phyloP scores from a whole-genome alignment of 768 basidiomycete genomes.

The Tylopilus rubrobrunneus region DNA sequence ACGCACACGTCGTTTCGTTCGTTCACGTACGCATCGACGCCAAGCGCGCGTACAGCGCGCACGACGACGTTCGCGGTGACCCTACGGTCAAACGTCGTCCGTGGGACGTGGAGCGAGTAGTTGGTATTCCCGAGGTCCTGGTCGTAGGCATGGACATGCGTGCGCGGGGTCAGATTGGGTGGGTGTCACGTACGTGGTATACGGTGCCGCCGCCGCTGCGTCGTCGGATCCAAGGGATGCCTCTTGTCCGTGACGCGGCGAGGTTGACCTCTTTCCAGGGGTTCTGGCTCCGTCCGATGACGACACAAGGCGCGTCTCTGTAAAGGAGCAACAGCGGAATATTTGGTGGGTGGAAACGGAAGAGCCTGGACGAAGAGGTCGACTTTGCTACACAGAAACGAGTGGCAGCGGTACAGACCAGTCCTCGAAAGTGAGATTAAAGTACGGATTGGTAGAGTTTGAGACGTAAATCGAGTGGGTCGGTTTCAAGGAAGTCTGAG shows the following conservation, averaged over 20 bases:
- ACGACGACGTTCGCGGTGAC: conserved; percentile 75
- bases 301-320: conserved; percentile 81
- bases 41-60: conserved; percentile 72
- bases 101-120: conserved; percentile 89
- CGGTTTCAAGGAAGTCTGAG: conserved; percentile 26
- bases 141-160: neutral
- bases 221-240: conserved; percentile 76
- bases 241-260: conserved; percentile 42
- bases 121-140: conserved; percentile 98
- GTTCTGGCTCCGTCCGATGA: conserved; percentile 96
- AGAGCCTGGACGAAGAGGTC: conserved; percentile 50
- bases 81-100: conserved; percentile 73
- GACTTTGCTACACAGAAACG: conserved; percentile 25
- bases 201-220: conserved; percentile 95
- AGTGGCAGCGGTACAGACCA: conserved; percentile 49
- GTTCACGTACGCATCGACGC: conserved; percentile 74
- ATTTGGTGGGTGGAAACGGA: conserved; percentile 65
- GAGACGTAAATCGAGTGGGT: conserved; percentile 67
- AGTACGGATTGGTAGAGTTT: conserved; percentile 74
- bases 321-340: conserved; percentile 82
- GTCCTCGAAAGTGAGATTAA: conserved; percentile 89
- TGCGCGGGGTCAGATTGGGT: neutral
- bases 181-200: conserved; percentile 69
- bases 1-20: conserved; percentile 91
- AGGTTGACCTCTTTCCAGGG: conserved; percentile 98